Evolutionary conservation across 352 stramenopile genomes (phyloP).

Genomic region (Globisporangium solare): DNA sequence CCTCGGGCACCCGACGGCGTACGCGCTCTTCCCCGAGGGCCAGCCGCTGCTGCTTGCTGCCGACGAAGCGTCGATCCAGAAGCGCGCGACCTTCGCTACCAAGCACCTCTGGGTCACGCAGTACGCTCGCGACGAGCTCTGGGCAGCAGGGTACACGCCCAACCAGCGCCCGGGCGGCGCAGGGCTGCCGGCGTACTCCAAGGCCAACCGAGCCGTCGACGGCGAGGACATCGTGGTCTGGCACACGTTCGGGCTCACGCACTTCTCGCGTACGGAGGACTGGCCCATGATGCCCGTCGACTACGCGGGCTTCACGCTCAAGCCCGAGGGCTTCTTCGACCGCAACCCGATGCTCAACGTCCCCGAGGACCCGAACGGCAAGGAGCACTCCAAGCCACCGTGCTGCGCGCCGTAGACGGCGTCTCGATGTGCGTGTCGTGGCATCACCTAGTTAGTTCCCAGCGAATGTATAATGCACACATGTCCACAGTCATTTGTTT

Average conservation of each 20-base stretch:
- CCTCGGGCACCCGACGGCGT: slow-evolving; percentile 49
- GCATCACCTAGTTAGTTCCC: no score
- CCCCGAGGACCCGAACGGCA: slow-evolving; percentile 35
- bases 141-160: slow-evolving; percentile 63
- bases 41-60: slow-evolving; percentile 50
- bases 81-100: slow-evolving; percentile 53
- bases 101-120: slow-evolving; percentile 73
- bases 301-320: slow-evolving; percentile 61
- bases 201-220: slow-evolving; percentile 43
- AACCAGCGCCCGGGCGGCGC: slow-evolving; percentile 46
- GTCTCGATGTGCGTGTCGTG: no score
- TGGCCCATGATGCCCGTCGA: slow-evolving; percentile 79
- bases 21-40: slow-evolving; percentile 49
- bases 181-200: slow-evolving; percentile 53
- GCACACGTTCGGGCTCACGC: slow-evolving; percentile 68
- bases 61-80: slow-evolving; percentile 38
- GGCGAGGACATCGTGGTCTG: slow-evolving; percentile 70
- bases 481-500: no score
- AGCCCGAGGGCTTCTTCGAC: slow-evolving; percentile 63
- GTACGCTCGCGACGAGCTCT: slow-evolving; percentile 55
- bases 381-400: slow-evolving; percentile 29
- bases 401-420: slow-evolving; percentile 11
- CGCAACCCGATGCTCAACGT: slow-evolving; percentile 51
- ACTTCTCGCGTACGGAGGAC: slow-evolving; percentile 68
- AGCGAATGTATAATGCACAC: no score